Base-by-base conservation (phyloP, 768 basidiomycete genomes). In the Tylopilus vinaceipallidus region DNA sequence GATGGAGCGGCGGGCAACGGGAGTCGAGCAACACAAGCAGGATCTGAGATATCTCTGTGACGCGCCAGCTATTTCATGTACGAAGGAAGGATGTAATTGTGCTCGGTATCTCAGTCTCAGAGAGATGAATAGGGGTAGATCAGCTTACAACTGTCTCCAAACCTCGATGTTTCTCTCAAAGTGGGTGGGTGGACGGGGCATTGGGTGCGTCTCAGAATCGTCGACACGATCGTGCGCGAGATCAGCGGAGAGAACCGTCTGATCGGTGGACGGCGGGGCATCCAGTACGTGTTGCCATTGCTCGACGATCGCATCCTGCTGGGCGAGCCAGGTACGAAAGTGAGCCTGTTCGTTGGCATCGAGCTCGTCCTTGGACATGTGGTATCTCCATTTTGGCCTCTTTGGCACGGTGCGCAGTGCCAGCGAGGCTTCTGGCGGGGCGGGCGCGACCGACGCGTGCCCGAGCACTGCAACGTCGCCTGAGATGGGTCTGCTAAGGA, bases 101-200 rank as follows among this genome's bases (percentile, higher is more conserved):
- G 40, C 47, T 22, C 17, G 22, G 30, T 19, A 42, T 48, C 27
- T 45, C 41, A 47, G 41, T 36, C 41, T 41, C 22, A 11, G 39
- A 29, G 35, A 38, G 42, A 41, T 30, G 50, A 32, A 44, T 3
- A 29, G 16, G 46, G 39, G 14, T 6, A 27, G 47, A 46, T 38
- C 45, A 16, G 76, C 87, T 58, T 67, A 91, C 83, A 98, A 71
- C 71, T 98, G 95, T 54, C 95, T 72, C 94, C 94, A 98, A 13
- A 97, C 93, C 63, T 97, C 90, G 38, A 97, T 60, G 65, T 98
- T 97, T 35, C 89, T 79, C 68, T 97, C 94, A 65, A 83, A 97
- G 67, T 86, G 84, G 1, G 87, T 84, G 2, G 87, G 83, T 4
- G 89, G 86, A 37, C 72, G 70, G 10, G 82, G 83, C 77, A 84